Conservation (phyloP, 129 eudicot species). For the Smallanthus sonchifolius region DNA sequence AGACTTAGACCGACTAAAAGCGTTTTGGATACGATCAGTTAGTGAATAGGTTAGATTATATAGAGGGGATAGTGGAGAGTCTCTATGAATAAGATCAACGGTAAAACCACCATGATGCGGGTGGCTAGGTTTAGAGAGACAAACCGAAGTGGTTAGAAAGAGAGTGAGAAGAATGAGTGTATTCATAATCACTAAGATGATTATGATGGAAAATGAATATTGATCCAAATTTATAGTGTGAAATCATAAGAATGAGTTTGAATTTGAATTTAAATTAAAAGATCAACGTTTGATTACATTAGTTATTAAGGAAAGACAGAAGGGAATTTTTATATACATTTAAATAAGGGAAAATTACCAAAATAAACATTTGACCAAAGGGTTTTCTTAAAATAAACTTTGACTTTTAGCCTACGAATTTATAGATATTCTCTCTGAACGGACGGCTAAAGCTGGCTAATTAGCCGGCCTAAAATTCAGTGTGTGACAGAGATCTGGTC, state of each 20-base stretch:
- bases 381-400: no score
- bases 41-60: slow-evolving; percentile 25
- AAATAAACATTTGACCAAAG: no score
- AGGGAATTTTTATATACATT: background rate
- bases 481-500: no score
- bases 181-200: slow-evolving; percentile 12
- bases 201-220: background rate
- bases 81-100: slow-evolving; percentile 46
- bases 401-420: no score
- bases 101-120: slow-evolving; percentile 29
- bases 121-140: background rate
- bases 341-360: no score
- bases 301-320: background rate
- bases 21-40: slow-evolving; percentile 21
- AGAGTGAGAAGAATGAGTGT: background rate
- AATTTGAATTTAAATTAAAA: slow-evolving; percentile 12
- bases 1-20: slow-evolving; percentile 34
- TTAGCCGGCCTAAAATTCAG: no score
- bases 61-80: slow-evolving; percentile 50
- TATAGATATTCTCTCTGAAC: no score
- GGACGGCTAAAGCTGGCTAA: no score
- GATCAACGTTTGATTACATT: slow-evolving; percentile 5
- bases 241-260: background rate
- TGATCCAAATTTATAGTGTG: slow-evolving; percentile 4
- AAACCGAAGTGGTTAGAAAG: background rate